These are phyloP conservation scores for Curvularia hawaiiensis DNA, from an alignment of 2,329 filamentous ascomycete species.

Conservation along the genomic window DNA sequence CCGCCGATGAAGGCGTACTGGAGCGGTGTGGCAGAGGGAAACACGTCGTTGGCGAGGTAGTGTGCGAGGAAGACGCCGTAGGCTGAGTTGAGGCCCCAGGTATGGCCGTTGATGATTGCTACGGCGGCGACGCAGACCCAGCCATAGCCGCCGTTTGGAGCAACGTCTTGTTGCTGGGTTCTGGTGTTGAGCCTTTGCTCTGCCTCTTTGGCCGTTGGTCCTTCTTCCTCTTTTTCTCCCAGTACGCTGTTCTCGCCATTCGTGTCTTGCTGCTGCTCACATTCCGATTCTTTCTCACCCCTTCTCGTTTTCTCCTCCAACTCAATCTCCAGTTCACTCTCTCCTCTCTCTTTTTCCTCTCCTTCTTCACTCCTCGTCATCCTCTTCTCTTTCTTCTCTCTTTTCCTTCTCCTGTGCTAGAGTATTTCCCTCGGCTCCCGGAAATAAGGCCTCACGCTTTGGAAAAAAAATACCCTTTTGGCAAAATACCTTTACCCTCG, in stretches of 20 bases:
- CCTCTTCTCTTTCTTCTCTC: too few relatives aligned
- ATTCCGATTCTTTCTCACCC: background rate
- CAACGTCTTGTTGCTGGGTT: conserved; percentile 43
- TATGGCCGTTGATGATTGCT: conserved; percentile 56
- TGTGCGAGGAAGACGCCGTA: conserved; percentile 75
- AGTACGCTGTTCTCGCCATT: background rate
- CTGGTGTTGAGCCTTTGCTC: conserved; percentile 2
- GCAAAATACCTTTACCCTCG: too few relatives aligned
- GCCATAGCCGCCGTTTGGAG: conserved; percentile 67
- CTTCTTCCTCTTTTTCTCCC: background rate
- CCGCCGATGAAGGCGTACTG: conserved; percentile 80
- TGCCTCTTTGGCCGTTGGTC: background rate
- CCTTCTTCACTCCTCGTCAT: background rate
- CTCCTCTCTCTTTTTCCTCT: background rate
- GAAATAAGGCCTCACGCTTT: background rate
- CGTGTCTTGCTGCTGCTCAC: background rate
- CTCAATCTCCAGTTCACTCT: background rate
- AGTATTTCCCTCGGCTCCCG: background rate
- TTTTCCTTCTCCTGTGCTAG: background rate
- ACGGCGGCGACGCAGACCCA: conserved; percentile 58
- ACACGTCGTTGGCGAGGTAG: conserved; percentile 69
- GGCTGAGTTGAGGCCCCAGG: conserved; percentile 74
- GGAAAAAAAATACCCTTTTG: too few relatives aligned
- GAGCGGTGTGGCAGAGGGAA: conserved; percentile 66
- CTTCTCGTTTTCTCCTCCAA: background rate